phyloP scores from a whole-genome alignment of 345 rosid genomes.

The Aquilaria yunnanensis region DNA sequence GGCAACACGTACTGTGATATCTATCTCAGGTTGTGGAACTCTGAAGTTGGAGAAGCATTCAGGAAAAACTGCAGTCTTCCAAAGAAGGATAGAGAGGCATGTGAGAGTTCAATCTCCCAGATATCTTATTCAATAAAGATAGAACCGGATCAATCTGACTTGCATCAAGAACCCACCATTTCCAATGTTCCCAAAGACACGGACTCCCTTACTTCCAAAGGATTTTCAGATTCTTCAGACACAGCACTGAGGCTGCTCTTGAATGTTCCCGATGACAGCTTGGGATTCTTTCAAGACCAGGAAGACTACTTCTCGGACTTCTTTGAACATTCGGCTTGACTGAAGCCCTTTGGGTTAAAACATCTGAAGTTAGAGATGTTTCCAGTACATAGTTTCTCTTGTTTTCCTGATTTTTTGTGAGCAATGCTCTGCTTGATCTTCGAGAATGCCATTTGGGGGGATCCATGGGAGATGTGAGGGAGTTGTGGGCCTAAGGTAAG shows the following conservation, averaged over 20 bases:
- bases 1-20: conserved; percentile 15
- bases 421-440: conserved; percentile 1
- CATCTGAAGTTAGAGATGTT: conserved; percentile 2
- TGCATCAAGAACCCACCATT: conserved; percentile 4
- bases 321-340: conserved; percentile 8
- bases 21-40: conserved; percentile 29
- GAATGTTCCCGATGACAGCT: conserved; percentile 17
- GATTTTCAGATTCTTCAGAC: conserved; percentile 22
- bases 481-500: too few species aligned
- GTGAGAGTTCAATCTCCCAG: conserved; percentile 10
- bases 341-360: neutral
- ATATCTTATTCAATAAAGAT: conserved; percentile 4
- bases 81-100: conserved; percentile 10
- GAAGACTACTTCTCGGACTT: conserved; percentile 12
- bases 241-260: conserved; percentile 21
- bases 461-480: neutral
- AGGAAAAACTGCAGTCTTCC: neutral
- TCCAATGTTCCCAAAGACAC: conserved; percentile 3
- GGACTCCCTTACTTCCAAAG: conserved; percentile 21
- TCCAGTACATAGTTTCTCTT: neutral
- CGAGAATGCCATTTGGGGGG: neutral
- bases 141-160: conserved; percentile 11
- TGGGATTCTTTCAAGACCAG: conserved; percentile 23
- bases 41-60: conserved; percentile 31
- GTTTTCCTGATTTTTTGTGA: neutral